Evolutionary conservation across 129 eudicot species (phyloP).

Genomic region (Arctium minus): DNA sequence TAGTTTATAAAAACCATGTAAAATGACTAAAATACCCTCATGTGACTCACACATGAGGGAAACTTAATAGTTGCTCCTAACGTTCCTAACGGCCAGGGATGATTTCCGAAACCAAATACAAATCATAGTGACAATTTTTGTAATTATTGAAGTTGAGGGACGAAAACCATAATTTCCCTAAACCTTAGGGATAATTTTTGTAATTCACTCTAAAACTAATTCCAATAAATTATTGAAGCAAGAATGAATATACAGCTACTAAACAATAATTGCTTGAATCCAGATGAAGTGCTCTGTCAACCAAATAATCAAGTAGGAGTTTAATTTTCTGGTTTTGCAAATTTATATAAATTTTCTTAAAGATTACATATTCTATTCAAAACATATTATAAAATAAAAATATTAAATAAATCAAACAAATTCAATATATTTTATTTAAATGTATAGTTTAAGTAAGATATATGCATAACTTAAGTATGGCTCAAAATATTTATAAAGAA

Average conservation of each 20-base stretch:
- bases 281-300: slow-evolving; percentile 29
- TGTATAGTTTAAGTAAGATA: background rate
- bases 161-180: background rate
- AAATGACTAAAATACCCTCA: background rate
- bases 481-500: background rate
- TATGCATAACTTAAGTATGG: background rate
- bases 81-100: background rate
- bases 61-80: background rate
- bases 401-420: background rate
- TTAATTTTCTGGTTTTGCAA: background rate
- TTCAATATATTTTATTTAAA: background rate
- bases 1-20: background rate
- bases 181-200: background rate
- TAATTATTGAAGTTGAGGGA: background rate
- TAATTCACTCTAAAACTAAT: background rate
- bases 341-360: background rate
- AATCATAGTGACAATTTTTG: background rate
- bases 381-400: background rate
- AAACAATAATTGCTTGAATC: slow-evolving; percentile 21
- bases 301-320: background rate
- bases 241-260: slow-evolving; percentile 14
- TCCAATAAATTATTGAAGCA: background rate
- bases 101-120: background rate
- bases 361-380: background rate
- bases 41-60: background rate